Conservation (phyloP, 768 basidiomycete species). For the Auricularia sp. region DNA sequence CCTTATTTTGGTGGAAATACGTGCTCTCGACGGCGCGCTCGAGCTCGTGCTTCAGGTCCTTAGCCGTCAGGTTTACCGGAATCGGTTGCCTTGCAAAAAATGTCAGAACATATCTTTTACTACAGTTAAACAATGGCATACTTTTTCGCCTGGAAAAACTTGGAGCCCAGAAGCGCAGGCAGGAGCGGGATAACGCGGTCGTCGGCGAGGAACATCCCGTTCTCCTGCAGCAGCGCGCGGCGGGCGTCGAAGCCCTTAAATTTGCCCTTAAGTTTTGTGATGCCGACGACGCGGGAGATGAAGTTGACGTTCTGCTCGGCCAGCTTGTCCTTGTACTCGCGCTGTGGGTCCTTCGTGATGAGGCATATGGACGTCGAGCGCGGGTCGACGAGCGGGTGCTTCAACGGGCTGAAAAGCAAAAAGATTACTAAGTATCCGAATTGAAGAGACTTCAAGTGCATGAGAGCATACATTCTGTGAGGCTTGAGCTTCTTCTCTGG, state of each 20-base stretch:
- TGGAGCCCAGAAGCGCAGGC: constrained; percentile 76
- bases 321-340: constrained; percentile 91
- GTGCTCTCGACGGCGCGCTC: constrained; percentile 90
- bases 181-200: constrained; percentile 81
- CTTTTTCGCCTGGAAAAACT: constrained; percentile 96
- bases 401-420: constrained; percentile 46
- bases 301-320: constrained; percentile 73
- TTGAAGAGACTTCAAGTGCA: constrained; percentile 21
- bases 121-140: constrained; percentile 27
- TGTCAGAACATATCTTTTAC: not conserved
- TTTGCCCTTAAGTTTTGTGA: constrained; percentile 89
- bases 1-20: constrained; percentile 90
- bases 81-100: constrained; percentile 68
- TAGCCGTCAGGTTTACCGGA: constrained; percentile 79
- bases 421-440: constrained; percentile 7
- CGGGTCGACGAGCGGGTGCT: constrained; percentile 76
- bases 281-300: constrained; percentile 81
- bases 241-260: constrained; percentile 79
- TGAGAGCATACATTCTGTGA: constrained; percentile 58
- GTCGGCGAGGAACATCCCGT: constrained; percentile 89
- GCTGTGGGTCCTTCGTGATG: constrained; percentile 91
- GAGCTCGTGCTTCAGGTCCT: constrained; percentile 85
- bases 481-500: constrained; percentile 72
- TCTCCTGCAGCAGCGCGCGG: constrained; percentile 73
- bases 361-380: constrained; percentile 74